Percentiles rank a stretch among this genome's conserved stretches.
These are phyloP conservation scores for Penicillium janthinellum DNA, from an alignment of 2,329 filamentous ascomycete genomes.

Conservation along the genomic window DNA sequence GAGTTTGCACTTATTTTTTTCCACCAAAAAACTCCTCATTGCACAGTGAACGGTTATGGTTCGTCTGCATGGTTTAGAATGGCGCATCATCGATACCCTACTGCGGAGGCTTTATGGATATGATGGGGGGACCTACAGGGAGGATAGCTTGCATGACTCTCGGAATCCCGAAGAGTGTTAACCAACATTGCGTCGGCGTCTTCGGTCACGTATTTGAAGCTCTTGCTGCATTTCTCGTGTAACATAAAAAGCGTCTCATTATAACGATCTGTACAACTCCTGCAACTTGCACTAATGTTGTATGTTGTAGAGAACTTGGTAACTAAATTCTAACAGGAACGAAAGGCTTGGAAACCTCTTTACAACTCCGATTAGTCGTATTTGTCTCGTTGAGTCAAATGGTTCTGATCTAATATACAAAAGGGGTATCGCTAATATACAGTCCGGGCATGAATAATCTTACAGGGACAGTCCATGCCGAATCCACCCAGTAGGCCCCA, in stretches of 20 bases:
- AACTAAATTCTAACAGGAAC: background rate
- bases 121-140: slow-evolving; percentile 22
- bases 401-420: slow-evolving; percentile 1
- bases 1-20: slow-evolving; percentile 7
- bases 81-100: slow-evolving; percentile 34
- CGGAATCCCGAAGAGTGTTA: slow-evolving; percentile 6
- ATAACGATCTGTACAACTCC: background rate
- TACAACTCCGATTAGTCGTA: background rate
- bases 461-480: slow-evolving; percentile 36
- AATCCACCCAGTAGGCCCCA: slow-evolving; percentile 61
- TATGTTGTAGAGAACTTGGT: background rate
- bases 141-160: slow-evolving; percentile 7
- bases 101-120: slow-evolving; percentile 25
- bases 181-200: slow-evolving; percentile 28
- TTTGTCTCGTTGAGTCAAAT: background rate
- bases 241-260: background rate
- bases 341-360: background rate
- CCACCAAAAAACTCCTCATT: slow-evolving; percentile 20
- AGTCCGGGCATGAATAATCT: slow-evolving; percentile 8
- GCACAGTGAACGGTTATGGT: slow-evolving; percentile 22
- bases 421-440: slow-evolving; percentile 28
- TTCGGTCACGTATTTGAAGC: slow-evolving; percentile 18
- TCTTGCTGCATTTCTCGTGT: slow-evolving; percentile 11
- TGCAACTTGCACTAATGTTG: no score
- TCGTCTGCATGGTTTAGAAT: slow-evolving; percentile 27